These are phyloP conservation scores for Kockiozyma suomiensis DNA, from an alignment of 805 yeast species.

Conservation along the genomic window DNA sequence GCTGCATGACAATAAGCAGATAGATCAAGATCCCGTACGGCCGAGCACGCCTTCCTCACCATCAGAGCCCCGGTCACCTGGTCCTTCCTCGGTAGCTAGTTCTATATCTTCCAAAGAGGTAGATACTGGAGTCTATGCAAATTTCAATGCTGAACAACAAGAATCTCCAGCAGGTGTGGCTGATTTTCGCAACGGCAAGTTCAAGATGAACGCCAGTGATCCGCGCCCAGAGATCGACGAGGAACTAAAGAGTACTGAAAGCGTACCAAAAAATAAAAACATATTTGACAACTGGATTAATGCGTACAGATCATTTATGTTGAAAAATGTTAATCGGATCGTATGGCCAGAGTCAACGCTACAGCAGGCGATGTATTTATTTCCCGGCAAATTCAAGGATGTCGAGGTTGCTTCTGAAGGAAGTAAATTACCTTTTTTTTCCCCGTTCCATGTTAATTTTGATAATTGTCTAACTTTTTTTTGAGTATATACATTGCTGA, in stretches of 20 bases:
- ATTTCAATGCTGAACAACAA: neutral
- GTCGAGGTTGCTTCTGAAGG: slow-evolving; percentile 46
- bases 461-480: neutral
- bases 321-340: slow-evolving; percentile 44
- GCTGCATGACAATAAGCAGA: too few species aligned
- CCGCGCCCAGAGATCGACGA: slow-evolving; percentile 10
- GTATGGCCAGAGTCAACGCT: slow-evolving; percentile 45
- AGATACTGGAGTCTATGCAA: neutral
- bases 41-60: slow-evolving; percentile 4
- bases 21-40: neutral
- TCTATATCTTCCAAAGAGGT: neutral
- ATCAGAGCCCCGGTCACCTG: neutral
- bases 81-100: neutral
- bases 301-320: slow-evolving; percentile 42
- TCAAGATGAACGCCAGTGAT: neutral
- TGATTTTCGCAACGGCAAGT: slow-evolving; percentile 3
- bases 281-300: slow-evolving; percentile 35
- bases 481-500: slow-evolving; percentile 40
- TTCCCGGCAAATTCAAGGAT: slow-evolving; percentile 46
- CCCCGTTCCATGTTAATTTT: neutral
- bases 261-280: neutral
- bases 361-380: slow-evolving; percentile 42
- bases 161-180: neutral
- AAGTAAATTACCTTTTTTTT: too few species aligned
- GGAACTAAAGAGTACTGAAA: neutral